phyloP scores from a whole-genome alignment of 257 asterid genomes.

The Lithospermum erythrorhizon region DNA sequence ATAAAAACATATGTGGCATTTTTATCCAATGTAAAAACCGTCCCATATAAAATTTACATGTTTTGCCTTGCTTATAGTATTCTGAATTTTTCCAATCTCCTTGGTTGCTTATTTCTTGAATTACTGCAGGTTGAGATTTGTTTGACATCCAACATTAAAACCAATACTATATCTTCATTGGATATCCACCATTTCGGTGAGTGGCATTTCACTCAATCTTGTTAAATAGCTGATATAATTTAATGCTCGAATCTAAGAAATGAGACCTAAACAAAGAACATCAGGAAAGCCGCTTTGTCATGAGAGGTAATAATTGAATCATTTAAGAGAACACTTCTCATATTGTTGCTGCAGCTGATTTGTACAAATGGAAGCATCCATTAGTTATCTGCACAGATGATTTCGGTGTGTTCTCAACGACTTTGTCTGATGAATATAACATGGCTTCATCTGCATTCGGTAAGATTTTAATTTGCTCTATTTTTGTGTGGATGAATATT shows the following conservation, averaged over 20 bases:
- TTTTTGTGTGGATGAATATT: not conserved
- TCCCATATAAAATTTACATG: too few relatives aligned
- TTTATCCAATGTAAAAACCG: too few relatives aligned
- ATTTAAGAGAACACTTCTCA: not conserved
- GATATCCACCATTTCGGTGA: slow-evolving; percentile 94
- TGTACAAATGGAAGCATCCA: slow-evolving; percentile 63
- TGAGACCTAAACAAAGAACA: not conserved
- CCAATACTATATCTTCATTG: slow-evolving; percentile 68
- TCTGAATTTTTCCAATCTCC: not conserved
- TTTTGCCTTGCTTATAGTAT: not conserved
- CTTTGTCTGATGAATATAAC: slow-evolving; percentile 49
- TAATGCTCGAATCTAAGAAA: not conserved
- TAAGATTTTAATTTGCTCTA: slow-evolving; percentile 16
- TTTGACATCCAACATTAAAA: slow-evolving; percentile 81
- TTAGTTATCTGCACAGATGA: slow-evolving; percentile 78
- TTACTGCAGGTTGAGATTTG: slow-evolving; percentile 83
- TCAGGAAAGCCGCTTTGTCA: not conserved
- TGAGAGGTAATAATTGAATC: not conserved
- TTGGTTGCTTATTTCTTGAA: not conserved
- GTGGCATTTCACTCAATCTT: slow-evolving; percentile 14
- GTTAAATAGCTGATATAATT: slow-evolving; percentile 4
- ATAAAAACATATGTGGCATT: too few relatives aligned
- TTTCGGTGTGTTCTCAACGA: slow-evolving; percentile 76
- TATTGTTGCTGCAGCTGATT: slow-evolving; percentile 51
- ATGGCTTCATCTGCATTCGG: slow-evolving; percentile 65